phyloP scores from a whole-genome alignment of 257 asterid genomes.

The Primulina eburnea region DNA sequence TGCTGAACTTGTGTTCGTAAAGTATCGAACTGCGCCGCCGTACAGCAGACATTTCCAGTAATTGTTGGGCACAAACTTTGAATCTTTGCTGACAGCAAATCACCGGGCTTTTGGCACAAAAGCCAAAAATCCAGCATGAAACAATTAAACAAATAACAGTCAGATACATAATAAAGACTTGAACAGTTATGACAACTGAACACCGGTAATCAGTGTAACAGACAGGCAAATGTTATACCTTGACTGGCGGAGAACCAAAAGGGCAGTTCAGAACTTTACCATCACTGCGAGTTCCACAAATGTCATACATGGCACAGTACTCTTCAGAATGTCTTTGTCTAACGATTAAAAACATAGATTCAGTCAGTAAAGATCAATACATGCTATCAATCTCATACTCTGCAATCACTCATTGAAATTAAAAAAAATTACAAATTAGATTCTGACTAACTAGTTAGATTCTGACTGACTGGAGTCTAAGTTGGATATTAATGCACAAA shows the following conservation, averaged over 20 bases:
- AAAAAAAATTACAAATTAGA: background rate
- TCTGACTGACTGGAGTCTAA: background rate
- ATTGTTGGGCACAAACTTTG: conserved; percentile 97
- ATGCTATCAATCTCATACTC: conserved; percentile 12
- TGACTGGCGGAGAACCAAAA: conserved; percentile 60
- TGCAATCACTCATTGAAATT: background rate
- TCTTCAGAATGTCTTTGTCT: conserved; percentile 67
- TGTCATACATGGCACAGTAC: conserved; percentile 85
- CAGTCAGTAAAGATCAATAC: conserved; percentile 6
- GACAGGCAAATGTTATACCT: conserved; percentile 38
- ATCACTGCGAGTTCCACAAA: conserved; percentile 83
- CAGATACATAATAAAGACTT: background rate
- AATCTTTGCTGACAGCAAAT: conserved; percentile 72
- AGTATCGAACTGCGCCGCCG: conserved; percentile 80
- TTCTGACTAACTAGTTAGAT: background rate
- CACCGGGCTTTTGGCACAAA: conserved; percentile 61
- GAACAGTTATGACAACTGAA: conserved; percentile 2
- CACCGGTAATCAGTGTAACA: background rate
- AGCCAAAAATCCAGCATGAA: conserved; percentile 3
- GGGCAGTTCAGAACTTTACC: conserved; percentile 93
- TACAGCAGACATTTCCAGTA: conserved; percentile 87
- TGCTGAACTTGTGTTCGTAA: conserved; percentile 90
- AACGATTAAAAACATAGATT: conserved; percentile 23
- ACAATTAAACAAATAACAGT: conserved; percentile 21
- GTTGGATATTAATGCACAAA: background rate